Conservation (phyloP, 192 early-diverging fungal genomes). For the Backusella morwellensis region DNA sequence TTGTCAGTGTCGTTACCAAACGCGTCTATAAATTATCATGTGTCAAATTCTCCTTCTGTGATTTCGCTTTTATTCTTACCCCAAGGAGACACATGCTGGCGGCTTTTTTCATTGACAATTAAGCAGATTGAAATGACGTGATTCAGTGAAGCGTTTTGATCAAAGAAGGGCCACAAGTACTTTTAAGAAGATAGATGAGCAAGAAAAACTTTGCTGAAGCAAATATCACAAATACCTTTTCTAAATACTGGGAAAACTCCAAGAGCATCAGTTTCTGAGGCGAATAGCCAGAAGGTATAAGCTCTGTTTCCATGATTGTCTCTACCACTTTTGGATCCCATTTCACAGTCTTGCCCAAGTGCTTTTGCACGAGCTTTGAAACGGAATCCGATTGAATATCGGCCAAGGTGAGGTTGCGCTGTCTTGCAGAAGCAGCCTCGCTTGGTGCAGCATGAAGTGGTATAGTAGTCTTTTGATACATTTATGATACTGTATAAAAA, state of each 20-base stretch:
- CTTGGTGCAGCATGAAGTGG: conserved; percentile 43
- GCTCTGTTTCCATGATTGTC: conserved; percentile 59
- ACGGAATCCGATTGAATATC: conserved; percentile 56
- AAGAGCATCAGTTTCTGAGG: conserved; percentile 63
- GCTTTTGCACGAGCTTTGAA: conserved; percentile 38
- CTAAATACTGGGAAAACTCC: conserved; percentile 77
- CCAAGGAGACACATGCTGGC: conserved; percentile 64
- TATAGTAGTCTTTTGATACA: conserved; percentile 39
- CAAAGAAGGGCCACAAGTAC: conserved; percentile 83
- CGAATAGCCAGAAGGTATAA: conserved; percentile 49
- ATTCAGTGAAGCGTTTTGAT: conserved; percentile 38
- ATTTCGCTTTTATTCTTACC: conserved; percentile 31
- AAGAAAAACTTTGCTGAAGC: neutral
- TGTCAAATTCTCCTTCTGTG: neutral
- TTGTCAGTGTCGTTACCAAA: conserved; percentile 41
- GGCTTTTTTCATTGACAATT: conserved; percentile 90
- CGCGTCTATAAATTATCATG: conserved; percentile 5
- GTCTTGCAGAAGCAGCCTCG: conserved; percentile 21
- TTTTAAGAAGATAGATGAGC: conserved; percentile 21
- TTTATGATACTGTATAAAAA: conserved; percentile 1
- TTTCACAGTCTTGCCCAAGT: conserved; percentile 34
- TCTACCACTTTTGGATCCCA: conserved; percentile 57
- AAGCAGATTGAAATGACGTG: conserved; percentile 78
- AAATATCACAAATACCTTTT: conserved; percentile 48
- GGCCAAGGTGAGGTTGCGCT: conserved; percentile 45